These are phyloP conservation scores for Isochrysis galbana DNA, from an alignment of 78 protist genomes.

Conservation along the genomic window DNA sequence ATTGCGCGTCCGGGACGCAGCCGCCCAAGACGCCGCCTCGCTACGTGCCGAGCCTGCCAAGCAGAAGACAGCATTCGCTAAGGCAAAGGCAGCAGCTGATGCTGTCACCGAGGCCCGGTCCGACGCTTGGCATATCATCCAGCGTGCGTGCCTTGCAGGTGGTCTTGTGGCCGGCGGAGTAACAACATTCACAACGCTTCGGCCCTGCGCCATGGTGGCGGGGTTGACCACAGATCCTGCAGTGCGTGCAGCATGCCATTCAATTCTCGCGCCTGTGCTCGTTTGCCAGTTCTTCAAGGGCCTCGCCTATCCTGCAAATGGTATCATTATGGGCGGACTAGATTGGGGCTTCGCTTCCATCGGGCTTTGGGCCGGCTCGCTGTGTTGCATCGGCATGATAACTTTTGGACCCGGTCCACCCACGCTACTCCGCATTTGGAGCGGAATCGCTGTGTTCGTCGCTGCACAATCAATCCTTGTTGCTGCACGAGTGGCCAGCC, in stretches of 20 bases:
- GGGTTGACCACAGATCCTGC: neutral
- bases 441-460: neutral
- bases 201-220: neutral
- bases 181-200: neutral
- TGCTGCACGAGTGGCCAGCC: too few species aligned
- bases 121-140: neutral
- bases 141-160: neutral
- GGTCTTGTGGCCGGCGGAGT: neutral
- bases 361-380: neutral
- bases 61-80: too few species aligned
- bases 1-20: neutral
- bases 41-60: too few species aligned
- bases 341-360: conserved; percentile 5
- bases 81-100: neutral
- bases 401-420: neutral
- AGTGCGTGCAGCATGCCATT: neutral
- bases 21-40: neutral
- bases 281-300: conserved; percentile 26
- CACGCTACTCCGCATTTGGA: neutral
- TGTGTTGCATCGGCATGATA: neutral
- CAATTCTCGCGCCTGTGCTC: conserved; percentile 18
- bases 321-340: conserved; percentile 15
- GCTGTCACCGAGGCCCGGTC: neutral
- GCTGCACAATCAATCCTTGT: neutral
- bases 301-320: conserved; percentile 27